Evolutionary conservation across 1,284 basidiomycete genomes (phyloP).

Genomic region (Cryptococcus deneoformans): DNA sequence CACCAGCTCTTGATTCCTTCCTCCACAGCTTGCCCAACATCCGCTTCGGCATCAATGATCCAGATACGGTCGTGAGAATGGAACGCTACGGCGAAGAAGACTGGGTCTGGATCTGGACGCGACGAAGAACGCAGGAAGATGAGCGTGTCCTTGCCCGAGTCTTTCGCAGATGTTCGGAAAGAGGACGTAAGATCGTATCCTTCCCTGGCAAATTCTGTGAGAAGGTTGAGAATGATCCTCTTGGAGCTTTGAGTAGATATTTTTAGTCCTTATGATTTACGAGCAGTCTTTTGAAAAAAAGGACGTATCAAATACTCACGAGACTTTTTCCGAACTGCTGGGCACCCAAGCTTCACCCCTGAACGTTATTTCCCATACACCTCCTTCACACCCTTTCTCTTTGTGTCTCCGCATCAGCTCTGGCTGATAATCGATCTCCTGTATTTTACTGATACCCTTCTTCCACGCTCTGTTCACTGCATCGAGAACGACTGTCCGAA

Average conservation of each 20-base stretch:
- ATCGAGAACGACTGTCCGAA: slow-evolving; percentile 33
- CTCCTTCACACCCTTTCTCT: slow-evolving; percentile 42
- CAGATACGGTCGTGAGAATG: slow-evolving; percentile 42
- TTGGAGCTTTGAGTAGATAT: slow-evolving; percentile 21
- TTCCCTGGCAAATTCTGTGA: slow-evolving; percentile 37
- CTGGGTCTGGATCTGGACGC: slow-evolving; percentile 40
- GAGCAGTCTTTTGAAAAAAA: background rate
- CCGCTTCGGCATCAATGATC: slow-evolving; percentile 47
- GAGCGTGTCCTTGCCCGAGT: slow-evolving; percentile 45
- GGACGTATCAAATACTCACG: slow-evolving; percentile 26
- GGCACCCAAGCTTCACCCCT: slow-evolving; percentile 43
- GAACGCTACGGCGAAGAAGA: slow-evolving; percentile 45
- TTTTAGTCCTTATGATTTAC: background rate
- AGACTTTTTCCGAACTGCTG: slow-evolving; percentile 36
- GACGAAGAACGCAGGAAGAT: slow-evolving; percentile 25
- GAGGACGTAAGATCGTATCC: slow-evolving; percentile 38
- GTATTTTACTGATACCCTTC: slow-evolving; percentile 28
- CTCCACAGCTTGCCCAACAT: slow-evolving; percentile 42
- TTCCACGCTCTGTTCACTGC: slow-evolving; percentile 37
- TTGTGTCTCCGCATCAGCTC: slow-evolving; percentile 41
- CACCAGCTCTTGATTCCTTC: slow-evolving; percentile 43
- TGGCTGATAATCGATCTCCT: slow-evolving; percentile 38
- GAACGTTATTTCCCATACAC: slow-evolving; percentile 44
- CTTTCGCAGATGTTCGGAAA: slow-evolving; percentile 42
- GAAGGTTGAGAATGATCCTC: slow-evolving; percentile 41